A percentile compares a stretch with the other conserved stretches of the same genome.
Evolutionary conservation across 176 grass and related monocot species (phyloP).

Genomic region (Lolium perenne): DNA sequence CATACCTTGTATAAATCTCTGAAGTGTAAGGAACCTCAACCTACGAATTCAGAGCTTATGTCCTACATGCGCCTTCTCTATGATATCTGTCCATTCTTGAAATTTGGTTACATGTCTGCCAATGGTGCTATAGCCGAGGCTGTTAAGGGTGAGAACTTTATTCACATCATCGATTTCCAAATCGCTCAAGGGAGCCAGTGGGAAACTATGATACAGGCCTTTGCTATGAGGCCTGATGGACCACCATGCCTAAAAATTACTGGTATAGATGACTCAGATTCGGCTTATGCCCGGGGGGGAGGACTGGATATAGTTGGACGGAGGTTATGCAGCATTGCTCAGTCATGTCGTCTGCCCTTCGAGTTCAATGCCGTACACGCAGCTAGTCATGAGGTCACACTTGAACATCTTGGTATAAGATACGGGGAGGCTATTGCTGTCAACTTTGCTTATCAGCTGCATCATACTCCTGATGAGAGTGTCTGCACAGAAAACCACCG

Average conservation of each 20-base stretch:
- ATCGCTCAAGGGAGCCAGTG: constrained; percentile 80
- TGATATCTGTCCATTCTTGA: constrained; percentile 79
- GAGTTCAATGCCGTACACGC: constrained; percentile 71
- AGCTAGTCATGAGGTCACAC: constrained; percentile 64
- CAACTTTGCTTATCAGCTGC: constrained; percentile 87
- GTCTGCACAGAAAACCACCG: constrained; percentile 73
- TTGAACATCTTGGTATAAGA: constrained; percentile 63
- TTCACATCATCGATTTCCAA: constrained; percentile 91
- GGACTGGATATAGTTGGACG: constrained; percentile 72
- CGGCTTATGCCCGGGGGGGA: constrained; percentile 58
- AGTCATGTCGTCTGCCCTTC: constrained; percentile 57
- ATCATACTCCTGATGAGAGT: constrained; percentile 83
- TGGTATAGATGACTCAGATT: constrained; percentile 76
- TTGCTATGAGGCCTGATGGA: constrained; percentile 54
- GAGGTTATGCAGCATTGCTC: constrained; percentile 49
- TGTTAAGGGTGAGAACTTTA: constrained; percentile 63
- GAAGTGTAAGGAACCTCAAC: constrained; percentile 79
- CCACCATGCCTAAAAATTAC: constrained; percentile 68
- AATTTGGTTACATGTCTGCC: constrained; percentile 87
- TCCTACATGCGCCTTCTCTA: constrained; percentile 80
- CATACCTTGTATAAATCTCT: constrained; percentile 76
- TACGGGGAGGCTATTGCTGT: constrained; percentile 65
- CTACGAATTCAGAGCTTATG: constrained; percentile 65
- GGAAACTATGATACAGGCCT: constrained; percentile 68
- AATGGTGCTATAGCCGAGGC: constrained; percentile 85